Conservation (phyloP, 2,329 filamentous ascomycete genomes). For the Teratosphaeriaceae sp. region DNA sequence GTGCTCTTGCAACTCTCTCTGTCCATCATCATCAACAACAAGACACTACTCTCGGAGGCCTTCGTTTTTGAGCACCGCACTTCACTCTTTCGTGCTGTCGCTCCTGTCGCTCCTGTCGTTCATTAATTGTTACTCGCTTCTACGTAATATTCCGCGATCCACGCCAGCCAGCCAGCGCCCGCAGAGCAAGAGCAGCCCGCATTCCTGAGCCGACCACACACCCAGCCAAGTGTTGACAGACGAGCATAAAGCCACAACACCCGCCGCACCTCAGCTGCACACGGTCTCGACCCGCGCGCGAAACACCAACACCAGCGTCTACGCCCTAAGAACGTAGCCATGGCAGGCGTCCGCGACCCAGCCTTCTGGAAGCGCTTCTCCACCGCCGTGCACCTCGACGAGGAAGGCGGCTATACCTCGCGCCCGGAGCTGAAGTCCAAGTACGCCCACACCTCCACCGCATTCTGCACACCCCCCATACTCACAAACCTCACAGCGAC, state of each 20-base stretch:
- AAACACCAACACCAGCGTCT: background rate
- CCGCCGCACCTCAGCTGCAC: background rate
- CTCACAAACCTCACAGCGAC: conserved; percentile 31
- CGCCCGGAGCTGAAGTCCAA: conserved; percentile 29
- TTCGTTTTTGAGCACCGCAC: conserved; percentile 8
- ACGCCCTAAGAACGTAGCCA: conserved; percentile 15
- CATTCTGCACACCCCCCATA: conserved; percentile 2
- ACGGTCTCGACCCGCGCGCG: background rate
- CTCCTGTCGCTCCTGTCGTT: conserved; percentile 10
- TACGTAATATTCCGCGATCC: conserved; percentile 1
- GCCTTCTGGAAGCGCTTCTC: conserved; percentile 57
- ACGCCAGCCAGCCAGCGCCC: background rate
- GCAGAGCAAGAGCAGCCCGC: conserved; percentile 1
- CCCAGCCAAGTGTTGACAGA: background rate
- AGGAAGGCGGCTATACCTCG: conserved; percentile 29
- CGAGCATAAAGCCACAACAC: background rate
- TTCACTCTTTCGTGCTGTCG: conserved; percentile 15
- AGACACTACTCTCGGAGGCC: too few relatives aligned
- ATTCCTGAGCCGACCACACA: conserved; percentile 9
- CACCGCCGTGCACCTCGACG: conserved; percentile 50
- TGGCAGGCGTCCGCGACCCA: conserved; percentile 50
- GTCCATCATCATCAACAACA: background rate
- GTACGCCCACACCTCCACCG: conserved; percentile 23
- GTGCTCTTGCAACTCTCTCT: background rate
- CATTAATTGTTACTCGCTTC: conserved; percentile 3